Evolutionary conservation across 768 basidiomycete species (phyloP), one percentile per base, ranked within the genome.

Genomic region (Pisolithus orientalis): DNA sequence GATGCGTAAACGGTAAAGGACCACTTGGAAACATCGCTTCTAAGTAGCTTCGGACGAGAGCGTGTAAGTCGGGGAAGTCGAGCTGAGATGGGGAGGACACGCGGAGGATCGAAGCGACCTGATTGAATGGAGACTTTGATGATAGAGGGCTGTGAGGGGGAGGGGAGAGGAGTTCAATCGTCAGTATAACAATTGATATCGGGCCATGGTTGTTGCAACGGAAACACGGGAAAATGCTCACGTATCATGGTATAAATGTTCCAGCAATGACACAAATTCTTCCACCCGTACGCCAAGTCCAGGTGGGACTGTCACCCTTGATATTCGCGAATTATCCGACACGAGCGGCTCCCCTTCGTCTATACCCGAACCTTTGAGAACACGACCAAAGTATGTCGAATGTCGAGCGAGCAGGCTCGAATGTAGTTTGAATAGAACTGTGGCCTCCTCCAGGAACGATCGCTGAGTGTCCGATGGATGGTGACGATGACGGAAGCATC

Each of bases 231-330:
- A 46, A 52, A 44, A 28, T 38, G 78, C 83, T 74, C 66, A 87
- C 87, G 65, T 65, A 60, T 87, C 80, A 60, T 85, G 80, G 61
- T 88, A 87, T 29, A 88, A 60, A 66, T 85, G 78, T 53, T 75
- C 74, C n/a, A 88, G 67, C 45, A 89, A 63, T 1, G 70, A 72
- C 45, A 78, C 76, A 6, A 85, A 72, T 61, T 87, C 85, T 40
- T 64, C 60, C 16, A 70, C 65, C 38, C 59, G 62, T 46, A 79
- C 70, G 31, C 66, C 62, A 16, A 70, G 63, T 42, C 72, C 66
- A 27, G 60, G 62, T 44, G 78, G 76, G 39, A 79, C 59, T 27
- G 44, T 59, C 49, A 44, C 65, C 49, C 42, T 62, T 34, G 62
- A 58, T 6, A 61, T 21, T 2, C 53, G 13, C 13, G 34, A 34